Evolutionary conservation across 495 filamentous ascomycete species (phyloP).

Genomic region (Penicillium angulare): DNA sequence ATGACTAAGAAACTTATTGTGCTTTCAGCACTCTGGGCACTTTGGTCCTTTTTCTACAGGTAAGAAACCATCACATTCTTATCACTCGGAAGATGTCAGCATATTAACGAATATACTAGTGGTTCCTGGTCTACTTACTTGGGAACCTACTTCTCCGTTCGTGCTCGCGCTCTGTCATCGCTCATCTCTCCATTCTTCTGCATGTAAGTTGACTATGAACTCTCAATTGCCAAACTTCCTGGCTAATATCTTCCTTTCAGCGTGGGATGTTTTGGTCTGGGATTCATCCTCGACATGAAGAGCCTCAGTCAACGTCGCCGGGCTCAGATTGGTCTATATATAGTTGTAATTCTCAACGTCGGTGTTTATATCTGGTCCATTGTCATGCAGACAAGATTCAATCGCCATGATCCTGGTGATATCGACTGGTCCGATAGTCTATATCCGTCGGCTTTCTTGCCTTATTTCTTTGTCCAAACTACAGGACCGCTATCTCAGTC

Average conservation of each 20-base stretch:
- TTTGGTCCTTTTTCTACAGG: slow-evolving; percentile 36
- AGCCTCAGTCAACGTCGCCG: slow-evolving; percentile 26
- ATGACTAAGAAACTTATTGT: slow-evolving; percentile 28
- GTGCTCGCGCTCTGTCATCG: slow-evolving; percentile 29
- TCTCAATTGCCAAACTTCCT: background rate
- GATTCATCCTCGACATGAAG: slow-evolving; percentile 33
- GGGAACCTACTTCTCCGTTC: slow-evolving; percentile 30
- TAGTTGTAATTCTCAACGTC: slow-evolving; percentile 26
- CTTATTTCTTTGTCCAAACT: slow-evolving; percentile 34
- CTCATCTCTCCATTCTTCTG: slow-evolving; percentile 32
- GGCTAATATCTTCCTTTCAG: slow-evolving; percentile 2
- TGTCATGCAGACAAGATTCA: slow-evolving; percentile 26
- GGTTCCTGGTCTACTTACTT: slow-evolving; percentile 30
- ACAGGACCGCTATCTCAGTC: slow-evolving; percentile 30
- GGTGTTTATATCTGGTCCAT: slow-evolving; percentile 34
- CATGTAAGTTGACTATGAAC: slow-evolving; percentile 18
- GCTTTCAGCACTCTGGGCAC: slow-evolving; percentile 25
- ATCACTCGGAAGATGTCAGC: background rate
- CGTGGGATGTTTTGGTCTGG: slow-evolving; percentile 32
- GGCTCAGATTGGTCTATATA: slow-evolving; percentile 29
- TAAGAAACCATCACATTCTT: background rate
- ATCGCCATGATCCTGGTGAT: slow-evolving; percentile 21
- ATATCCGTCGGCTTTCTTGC: slow-evolving; percentile 26
- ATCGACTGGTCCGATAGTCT: slow-evolving; percentile 28
- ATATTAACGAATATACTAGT: slow-evolving; percentile 16